Evolutionary conservation across 192 early-diverging fungal species (phyloP).

Genomic region (Physocladia obscura): DNA sequence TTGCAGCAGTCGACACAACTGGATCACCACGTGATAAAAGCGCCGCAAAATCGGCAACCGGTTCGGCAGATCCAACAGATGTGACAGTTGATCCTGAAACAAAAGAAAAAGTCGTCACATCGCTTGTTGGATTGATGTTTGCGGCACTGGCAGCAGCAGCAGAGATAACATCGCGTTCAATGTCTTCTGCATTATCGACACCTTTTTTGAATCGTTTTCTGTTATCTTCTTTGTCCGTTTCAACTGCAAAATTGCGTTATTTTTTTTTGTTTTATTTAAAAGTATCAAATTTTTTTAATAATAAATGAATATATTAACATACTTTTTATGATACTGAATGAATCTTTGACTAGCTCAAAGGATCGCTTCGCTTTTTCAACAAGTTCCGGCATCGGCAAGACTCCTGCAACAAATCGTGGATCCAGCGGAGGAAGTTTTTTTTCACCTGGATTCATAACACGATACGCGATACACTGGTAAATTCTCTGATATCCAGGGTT

Average conservation of each 20-base stretch:
- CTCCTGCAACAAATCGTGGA: conserved; percentile 42
- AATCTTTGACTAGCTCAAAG: conserved; percentile 42
- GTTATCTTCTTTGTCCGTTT: conserved; percentile 25
- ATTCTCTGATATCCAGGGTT: conserved; percentile 64
- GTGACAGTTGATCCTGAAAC: neutral
- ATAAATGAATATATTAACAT: neutral
- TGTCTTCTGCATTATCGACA: conserved; percentile 16
- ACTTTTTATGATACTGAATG: conserved; percentile 61
- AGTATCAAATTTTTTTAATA: neutral
- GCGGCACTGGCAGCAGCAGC: neutral
- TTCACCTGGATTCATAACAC: conserved; percentile 56
- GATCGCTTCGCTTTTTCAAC: conserved; percentile 41
- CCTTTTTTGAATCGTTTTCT: conserved; percentile 29
- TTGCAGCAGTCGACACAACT: conserved; percentile 49
- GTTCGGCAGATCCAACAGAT: conserved; percentile 53
- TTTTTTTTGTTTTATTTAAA: neutral
- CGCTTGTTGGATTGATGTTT: neutral
- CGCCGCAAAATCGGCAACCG: conserved; percentile 60
- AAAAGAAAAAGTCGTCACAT: neutral
- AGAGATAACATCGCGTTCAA: neutral
- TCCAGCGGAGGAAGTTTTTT: conserved; percentile 53
- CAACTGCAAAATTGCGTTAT: conserved; percentile 29
- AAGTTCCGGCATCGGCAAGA: conserved; percentile 46
- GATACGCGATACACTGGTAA: conserved; percentile 54
- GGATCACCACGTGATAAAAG: conserved; percentile 58